Evolutionary conservation across 2,329 filamentous ascomycete species (phyloP), one percentile per base, ranked within the genome.

Genomic region (Cladosporium sp.): DNA sequence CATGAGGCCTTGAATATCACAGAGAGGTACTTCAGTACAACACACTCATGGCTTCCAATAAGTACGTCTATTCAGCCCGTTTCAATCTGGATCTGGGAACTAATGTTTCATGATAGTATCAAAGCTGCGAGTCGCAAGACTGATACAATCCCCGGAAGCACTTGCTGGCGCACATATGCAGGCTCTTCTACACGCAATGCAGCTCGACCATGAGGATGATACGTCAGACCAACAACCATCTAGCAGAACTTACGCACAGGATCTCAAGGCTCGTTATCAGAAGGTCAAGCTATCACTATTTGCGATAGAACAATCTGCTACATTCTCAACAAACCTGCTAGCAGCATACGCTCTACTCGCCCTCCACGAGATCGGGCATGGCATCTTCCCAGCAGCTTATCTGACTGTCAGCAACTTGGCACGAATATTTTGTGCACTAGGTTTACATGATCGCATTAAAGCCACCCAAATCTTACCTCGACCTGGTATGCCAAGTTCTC

Each of bases 361-460:
- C 1, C 35, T 60, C 17, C 60, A 58, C 53, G 62, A 64, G 45
- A 39, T 61, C 22, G 61, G 56, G 4, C 59, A 64, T 20, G 61
- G 57, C 8, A 59, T 61, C 32, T 63, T 59, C 45, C 60, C 62
- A 12, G 48, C 56, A 3, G 61, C 61, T 4, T 64, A 64, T 40
- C 45, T 64, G 12, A 58, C 60, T 10, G 49, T 60, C 20, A 51
- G 48, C 1, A 44, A 60, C 25, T 52, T 60, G 24, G 45, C 56
- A 28, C 36, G 60, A 12, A 10, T 42, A 45, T 63, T 28, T 34
- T 60, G 48, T 34, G 52, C 56, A 6, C 19, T 64, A 1, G 62
- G 62, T 13, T 54, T 58, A 17, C 62, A 64, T 19, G 61, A 63
- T 47, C 60, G 60, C 40, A 59, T 45, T n/a, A 60, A 58, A 37